Percentiles rank a stretch among this genome's conserved stretches.
Evolutionary conservation across 805 yeast species (phyloP).

Genomic region (Candida germanica): DNA sequence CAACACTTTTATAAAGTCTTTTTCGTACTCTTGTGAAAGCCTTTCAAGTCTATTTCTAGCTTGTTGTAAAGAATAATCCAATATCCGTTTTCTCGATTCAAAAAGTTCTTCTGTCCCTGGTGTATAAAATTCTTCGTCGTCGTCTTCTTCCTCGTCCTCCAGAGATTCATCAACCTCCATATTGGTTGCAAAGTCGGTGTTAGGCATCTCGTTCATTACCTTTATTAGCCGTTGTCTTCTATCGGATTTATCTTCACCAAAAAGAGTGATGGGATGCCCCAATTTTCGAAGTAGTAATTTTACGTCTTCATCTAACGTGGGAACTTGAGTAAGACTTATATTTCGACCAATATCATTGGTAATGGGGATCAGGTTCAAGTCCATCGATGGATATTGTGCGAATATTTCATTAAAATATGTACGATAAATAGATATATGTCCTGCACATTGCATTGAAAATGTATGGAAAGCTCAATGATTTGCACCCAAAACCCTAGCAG

Average conservation of each 20-base stretch:
- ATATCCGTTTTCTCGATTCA: slow-evolving; percentile 49
- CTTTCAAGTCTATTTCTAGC: slow-evolving; percentile 41
- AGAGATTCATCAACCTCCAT: slow-evolving; percentile 40
- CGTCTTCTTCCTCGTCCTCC: slow-evolving; percentile 22
- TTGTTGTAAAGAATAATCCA: slow-evolving; percentile 46
- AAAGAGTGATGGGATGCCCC: slow-evolving; percentile 54
- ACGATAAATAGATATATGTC: neutral
- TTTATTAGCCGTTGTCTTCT: slow-evolving; percentile 59
- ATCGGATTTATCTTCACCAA: slow-evolving; percentile 59
- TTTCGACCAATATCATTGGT: slow-evolving; percentile 6
- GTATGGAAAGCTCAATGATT: no score
- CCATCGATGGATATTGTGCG: neutral
- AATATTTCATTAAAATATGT: no score
- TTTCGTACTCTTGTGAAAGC: slow-evolving; percentile 26
- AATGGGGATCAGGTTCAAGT: slow-evolving; percentile 2
- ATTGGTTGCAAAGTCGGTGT: slow-evolving; percentile 12
- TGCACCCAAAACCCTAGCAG: slow-evolving; percentile 37
- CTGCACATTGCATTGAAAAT: no score
- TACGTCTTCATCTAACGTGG: slow-evolving; percentile 68
- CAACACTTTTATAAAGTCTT: slow-evolving; percentile 43
- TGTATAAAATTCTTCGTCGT: slow-evolving; percentile 68
- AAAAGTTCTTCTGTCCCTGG: slow-evolving; percentile 63
- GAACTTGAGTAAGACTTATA: slow-evolving; percentile 28
- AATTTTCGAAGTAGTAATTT: slow-evolving; percentile 43
- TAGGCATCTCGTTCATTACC: slow-evolving; percentile 34